These are phyloP conservation scores for Perilla frutescens DNA, from an alignment of 257 asterid species.

Conservation along the genomic window DNA sequence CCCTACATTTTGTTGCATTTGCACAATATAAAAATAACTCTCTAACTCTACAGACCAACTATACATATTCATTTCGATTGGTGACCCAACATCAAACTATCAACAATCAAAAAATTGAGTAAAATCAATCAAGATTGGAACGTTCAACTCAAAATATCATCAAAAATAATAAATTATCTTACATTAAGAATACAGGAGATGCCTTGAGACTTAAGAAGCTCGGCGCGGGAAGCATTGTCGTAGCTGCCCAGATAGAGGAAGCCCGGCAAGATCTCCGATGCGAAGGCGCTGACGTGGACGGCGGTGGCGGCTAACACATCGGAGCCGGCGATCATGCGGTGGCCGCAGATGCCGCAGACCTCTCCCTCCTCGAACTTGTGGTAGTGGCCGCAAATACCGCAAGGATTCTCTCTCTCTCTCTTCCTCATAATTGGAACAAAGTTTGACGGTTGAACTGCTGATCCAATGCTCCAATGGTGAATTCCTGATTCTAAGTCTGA, in stretches of 20 bases:
- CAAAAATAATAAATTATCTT: slow-evolving; percentile 1
- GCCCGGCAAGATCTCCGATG: slow-evolving; percentile 96
- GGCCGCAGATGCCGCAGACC: slow-evolving; percentile 90
- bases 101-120: background rate
- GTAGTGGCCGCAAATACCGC: slow-evolving; percentile 92
- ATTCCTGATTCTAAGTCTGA: background rate
- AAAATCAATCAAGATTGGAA: background rate
- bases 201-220: slow-evolving; percentile 93
- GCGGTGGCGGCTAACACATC: slow-evolving; percentile 49
- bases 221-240: slow-evolving; percentile 92
- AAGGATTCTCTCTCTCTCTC: slow-evolving; percentile 89
- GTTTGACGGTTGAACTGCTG: slow-evolving; percentile 25
- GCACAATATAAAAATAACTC: background rate
- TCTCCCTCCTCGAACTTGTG: slow-evolving; percentile 97
- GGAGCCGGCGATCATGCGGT: slow-evolving; percentile 64
- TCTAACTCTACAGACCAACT: background rate
- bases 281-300: slow-evolving; percentile 80
- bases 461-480: slow-evolving; percentile 8
- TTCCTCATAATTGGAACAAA: slow-evolving; percentile 65
- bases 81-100: slow-evolving; percentile 8
- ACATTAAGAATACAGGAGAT: slow-evolving; percentile 92
- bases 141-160: background rate
- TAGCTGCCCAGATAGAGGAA: slow-evolving; percentile 92
- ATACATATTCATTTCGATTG: background rate
- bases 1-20: background rate